Conservation (phyloP, 192 early-diverging fungal species). For the Pilaira anomala region DNA sequence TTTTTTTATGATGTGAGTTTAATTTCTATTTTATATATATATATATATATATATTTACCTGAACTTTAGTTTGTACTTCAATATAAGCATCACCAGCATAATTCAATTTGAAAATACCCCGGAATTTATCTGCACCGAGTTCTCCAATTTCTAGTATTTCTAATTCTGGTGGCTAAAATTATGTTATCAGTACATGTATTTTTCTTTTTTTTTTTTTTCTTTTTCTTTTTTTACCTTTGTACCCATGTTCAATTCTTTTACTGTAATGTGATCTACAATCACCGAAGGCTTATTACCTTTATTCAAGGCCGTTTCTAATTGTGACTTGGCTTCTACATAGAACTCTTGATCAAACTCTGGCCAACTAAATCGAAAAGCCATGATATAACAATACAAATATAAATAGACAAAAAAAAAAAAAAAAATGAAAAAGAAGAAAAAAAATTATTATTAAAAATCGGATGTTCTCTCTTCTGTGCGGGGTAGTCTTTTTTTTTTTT, state of each 20-base stretch:
- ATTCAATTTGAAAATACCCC: conserved; percentile 91
- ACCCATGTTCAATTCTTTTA: conserved; percentile 95
- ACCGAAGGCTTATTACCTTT: conserved; percentile 91
- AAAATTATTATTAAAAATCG: no score
- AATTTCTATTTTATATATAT: conserved; percentile 10
- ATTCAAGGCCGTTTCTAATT: conserved; percentile 90
- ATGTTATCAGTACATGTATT: background rate
- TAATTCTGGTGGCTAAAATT: conserved; percentile 82
- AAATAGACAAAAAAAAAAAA: no score
- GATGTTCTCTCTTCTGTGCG: no score
- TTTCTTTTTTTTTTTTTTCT: background rate
- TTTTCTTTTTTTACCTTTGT: conserved; percentile 53
- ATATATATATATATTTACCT: conserved; percentile 51
- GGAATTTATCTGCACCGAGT: conserved; percentile 88
- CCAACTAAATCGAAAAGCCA: conserved; percentile 98
- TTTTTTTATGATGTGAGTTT: background rate
- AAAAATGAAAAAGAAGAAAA: no score
- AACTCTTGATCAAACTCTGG: conserved; percentile 85
- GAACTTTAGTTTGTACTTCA: conserved; percentile 89
- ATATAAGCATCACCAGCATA: conserved; percentile 94
- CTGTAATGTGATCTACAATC: conserved; percentile 87
- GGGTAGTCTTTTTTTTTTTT: no score
- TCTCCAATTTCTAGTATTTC: conserved; percentile 98
- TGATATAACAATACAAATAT: conserved; percentile 23
- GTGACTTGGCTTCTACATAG: conserved; percentile 77